Percentiles rank a stretch among this genome's conserved stretches.
These are phyloP conservation scores for Colletotrichum coccodes DNA, from an alignment of 2,329 filamentous ascomycete species.

Conservation along the genomic window DNA sequence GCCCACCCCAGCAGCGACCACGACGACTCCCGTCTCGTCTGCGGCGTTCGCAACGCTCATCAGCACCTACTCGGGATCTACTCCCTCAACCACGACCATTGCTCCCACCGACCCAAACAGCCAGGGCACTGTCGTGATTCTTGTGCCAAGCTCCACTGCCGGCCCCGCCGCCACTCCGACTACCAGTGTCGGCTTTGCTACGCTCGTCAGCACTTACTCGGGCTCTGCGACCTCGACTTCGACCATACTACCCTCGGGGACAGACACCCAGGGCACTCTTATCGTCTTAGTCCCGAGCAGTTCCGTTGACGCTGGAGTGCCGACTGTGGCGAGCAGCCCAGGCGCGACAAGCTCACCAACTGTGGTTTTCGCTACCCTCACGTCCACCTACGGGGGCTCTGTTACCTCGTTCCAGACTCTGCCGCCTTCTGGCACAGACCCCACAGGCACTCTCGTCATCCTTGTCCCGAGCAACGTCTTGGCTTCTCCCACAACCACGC, in stretches of 20 bases:
- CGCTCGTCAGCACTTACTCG: constrained; percentile 14
- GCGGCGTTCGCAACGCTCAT: constrained; percentile 10
- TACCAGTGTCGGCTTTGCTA: background rate
- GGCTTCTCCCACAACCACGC: constrained; percentile 8
- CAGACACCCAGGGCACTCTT: constrained; percentile 5
- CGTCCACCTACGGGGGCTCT: constrained; percentile 18
- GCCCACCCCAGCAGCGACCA: background rate
- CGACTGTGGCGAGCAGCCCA: background rate
- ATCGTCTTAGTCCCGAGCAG: constrained; percentile 20
- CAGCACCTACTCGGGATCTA: constrained; percentile 14
- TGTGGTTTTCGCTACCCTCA: constrained; percentile 7
- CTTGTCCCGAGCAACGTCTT: constrained; percentile 16
- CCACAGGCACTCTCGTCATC: constrained; percentile 19
- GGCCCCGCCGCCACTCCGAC: background rate
- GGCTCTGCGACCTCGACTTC: constrained; percentile 8
- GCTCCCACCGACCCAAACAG: constrained; percentile 1
- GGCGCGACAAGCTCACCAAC: background rate
- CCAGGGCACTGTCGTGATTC: constrained; percentile 2
- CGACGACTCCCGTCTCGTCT: background rate
- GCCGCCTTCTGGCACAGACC: constrained; percentile 1
- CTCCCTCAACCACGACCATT: constrained; percentile 17
- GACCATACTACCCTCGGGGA: constrained; percentile 3
- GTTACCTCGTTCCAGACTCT: constrained; percentile 15
- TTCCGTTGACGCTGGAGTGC: background rate
- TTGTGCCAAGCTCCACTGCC: constrained; percentile 16